Evolutionary conservation across 345 rosid genomes (phyloP), one percentile per base, ranked within the genome.

Genomic region (Boechera retrofracta): DNA sequence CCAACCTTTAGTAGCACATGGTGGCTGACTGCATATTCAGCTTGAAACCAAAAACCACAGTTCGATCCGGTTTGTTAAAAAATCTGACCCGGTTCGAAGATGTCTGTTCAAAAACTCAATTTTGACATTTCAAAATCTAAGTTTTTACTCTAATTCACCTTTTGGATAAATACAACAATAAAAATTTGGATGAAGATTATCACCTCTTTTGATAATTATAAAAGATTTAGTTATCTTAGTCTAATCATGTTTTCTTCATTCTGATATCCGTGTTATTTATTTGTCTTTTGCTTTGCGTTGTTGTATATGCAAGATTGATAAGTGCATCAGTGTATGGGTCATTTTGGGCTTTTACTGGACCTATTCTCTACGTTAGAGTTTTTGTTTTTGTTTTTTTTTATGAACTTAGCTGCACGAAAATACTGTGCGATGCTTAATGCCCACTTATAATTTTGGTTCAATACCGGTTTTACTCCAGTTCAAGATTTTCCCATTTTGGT

Each of bases 331-430:
- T 44, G 36, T 36, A 31, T 69, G 63, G 41, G 31, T 55, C 31
- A 13, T 28, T 38, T 53, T 63, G 71, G 71, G 71, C 72, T 32
- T 35, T n/a, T 21, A 21, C 11, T 63, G 54, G 35, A 54, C 32
- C 28, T 42, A 29, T n/a, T 62, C n/a, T 61, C 8, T 10, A 61
- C 18, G 10, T 63, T 31, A 18, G 18, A 54, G 5, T 54, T 53
- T 1, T 55, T 55, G 2, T 13, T 45, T 15, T 12, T 44, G 4
- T 12, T 13, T 13, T 13, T 44, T 42, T 42, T 42, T 1, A 42
- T 4, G 47, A 42, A 12, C 47, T 42, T 36, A 36, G 44, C 47
- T 9, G 12, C 44, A 41, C 4, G 47, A 42, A 11, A 4, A 11
- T 42, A 42, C 1, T 9, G 15, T 12, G n/a, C 3, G 41, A 38